Conservation (phyloP, 2,329 filamentous ascomycete species). For the Trichoderma gracile region DNA sequence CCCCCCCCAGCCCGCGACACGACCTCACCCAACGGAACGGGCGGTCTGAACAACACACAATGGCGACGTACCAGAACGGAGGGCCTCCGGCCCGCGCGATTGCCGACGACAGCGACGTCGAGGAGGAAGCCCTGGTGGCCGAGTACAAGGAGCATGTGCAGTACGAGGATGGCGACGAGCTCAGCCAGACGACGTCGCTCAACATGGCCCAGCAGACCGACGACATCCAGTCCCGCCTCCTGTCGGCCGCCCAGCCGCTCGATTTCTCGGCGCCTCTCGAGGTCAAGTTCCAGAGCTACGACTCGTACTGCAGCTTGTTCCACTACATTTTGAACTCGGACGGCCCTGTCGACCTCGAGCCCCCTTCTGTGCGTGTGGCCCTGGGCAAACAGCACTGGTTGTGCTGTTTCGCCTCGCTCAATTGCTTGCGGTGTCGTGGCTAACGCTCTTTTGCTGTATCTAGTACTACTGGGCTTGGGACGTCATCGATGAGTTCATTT, state of each 20-base stretch:
- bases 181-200: slow-evolving; percentile 72
- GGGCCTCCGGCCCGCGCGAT: slow-evolving; percentile 60
- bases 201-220: slow-evolving; percentile 74
- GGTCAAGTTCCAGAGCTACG: slow-evolving; percentile 97
- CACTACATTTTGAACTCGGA: slow-evolving; percentile 99
- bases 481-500: slow-evolving; percentile 99
- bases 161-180: slow-evolving; percentile 81
- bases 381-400: slow-evolving; percentile 8
- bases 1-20: slow-evolving; percentile 28
- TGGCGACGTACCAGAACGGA: slow-evolving; percentile 65
- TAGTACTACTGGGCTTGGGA: slow-evolving; percentile 99
- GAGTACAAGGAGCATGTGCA: slow-evolving; percentile 97
- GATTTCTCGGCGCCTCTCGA: slow-evolving; percentile 96
- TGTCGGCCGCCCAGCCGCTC: slow-evolving; percentile 87
- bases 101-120: slow-evolving; percentile 86
- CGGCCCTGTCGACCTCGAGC: slow-evolving; percentile 95
- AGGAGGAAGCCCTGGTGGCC: slow-evolving; percentile 93
- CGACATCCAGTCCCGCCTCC: slow-evolving; percentile 90
- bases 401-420: background rate
- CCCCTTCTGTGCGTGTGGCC: slow-evolving; percentile 75
- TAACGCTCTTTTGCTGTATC: background rate
- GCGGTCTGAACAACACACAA: slow-evolving; percentile 39
- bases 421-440: background rate
- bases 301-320: slow-evolving; percentile 98
- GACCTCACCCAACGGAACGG: slow-evolving; percentile 35